Evolutionary conservation across 192 early-diverging fungal species (phyloP), one percentile per base, ranked within the genome.

Genomic region (Jimgerdemannia flammicorona): DNA sequence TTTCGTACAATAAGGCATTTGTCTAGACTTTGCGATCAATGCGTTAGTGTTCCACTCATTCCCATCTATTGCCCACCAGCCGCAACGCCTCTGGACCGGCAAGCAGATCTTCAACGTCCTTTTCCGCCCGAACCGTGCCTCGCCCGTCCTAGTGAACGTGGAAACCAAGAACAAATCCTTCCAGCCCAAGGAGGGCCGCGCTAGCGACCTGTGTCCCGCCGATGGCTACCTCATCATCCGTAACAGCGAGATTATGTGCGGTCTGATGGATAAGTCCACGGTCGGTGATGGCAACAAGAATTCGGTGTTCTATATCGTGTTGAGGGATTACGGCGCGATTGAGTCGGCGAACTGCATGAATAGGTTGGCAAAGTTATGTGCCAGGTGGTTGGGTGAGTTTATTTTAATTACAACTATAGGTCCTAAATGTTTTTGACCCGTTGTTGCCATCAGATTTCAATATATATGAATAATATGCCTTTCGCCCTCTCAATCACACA

Each of bases 271-370:
- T 86, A 99, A 99, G 85, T 86, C 90, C 1, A 90, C 97, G 73
- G 96, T 99, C 41, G 98, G 98, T 71, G 98, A 97, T 79, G 96
- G 96, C 69, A 98, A 92, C 84, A 98, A 98, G 79, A 93, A 93
- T 49, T 95, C 95, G 0, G 87, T 98, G 59, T 98, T 99, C 81
- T 98, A 96, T 81, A 88, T 93, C 70, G 94, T 96, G 39, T 79
- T 99, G 77, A 87, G 96, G 69, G 97, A 99, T 84, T 97, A 92
- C 78, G 96, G 98, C 3, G 84, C 93, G 4, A 83, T 85, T 19
- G 93, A 91, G 70, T 95, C 97, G 0, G 95, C 96, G 3, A 90
- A 91, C 40, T 90, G 93, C 75, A 99, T 99, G 97, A 99, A 98
- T 84, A 84, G 95, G 43, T 80, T 98, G 68, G 95, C 96, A 42